A percentile compares a stretch with the other conserved stretches of the same genome.
These are phyloP conservation scores for Globisporangium carolinianum DNA, from an alignment of 352 stramenopile species.

Conservation along the genomic window DNA sequence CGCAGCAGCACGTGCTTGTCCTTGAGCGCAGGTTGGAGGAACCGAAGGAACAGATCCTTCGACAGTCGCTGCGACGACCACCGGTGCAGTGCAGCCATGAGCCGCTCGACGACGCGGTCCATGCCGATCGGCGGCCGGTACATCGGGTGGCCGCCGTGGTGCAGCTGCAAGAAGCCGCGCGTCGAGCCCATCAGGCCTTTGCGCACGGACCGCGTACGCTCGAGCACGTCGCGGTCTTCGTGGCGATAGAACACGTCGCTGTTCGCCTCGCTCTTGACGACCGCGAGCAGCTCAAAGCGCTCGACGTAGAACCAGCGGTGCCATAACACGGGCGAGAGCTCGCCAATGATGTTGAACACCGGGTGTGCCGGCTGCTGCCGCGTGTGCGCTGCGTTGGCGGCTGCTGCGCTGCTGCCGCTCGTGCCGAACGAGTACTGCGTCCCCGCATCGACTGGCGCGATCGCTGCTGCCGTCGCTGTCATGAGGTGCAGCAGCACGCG, in stretches of 20 bases:
- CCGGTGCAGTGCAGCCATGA: conserved; percentile 50
- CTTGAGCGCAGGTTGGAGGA: conserved; percentile 28
- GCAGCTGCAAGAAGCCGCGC: conserved; percentile 26
- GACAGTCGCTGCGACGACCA: conserved; percentile 77
- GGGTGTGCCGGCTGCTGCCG: conserved; percentile 57
- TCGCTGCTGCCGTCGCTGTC: conserved; percentile 53
- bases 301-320: conserved; percentile 88
- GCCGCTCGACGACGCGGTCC: conserved; percentile 45
- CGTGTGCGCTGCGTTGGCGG: conserved; percentile 24
- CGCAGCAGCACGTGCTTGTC: conserved; percentile 8
- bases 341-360: conserved; percentile 87
- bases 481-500: conserved; percentile 80
- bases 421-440: conserved; percentile 73
- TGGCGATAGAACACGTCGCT: conserved; percentile 59
- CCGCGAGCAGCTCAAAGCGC: conserved; percentile 72
- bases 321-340: conserved; percentile 82
- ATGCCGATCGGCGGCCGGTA: conserved; percentile 39
- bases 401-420: conserved; percentile 23
- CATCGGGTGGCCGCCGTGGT: conserved; percentile 20
- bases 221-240: conserved; percentile 25
- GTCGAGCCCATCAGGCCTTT: conserved; percentile 18
- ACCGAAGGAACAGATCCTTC: conserved; percentile 78
- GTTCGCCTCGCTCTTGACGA: conserved; percentile 63
- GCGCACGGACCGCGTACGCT: conserved; percentile 20
- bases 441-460: conserved; percentile 23